These are phyloP conservation scores for Pleurotus citrinopileatus DNA, from an alignment of 768 basidiomycete genomes.

Conservation along the genomic window DNA sequence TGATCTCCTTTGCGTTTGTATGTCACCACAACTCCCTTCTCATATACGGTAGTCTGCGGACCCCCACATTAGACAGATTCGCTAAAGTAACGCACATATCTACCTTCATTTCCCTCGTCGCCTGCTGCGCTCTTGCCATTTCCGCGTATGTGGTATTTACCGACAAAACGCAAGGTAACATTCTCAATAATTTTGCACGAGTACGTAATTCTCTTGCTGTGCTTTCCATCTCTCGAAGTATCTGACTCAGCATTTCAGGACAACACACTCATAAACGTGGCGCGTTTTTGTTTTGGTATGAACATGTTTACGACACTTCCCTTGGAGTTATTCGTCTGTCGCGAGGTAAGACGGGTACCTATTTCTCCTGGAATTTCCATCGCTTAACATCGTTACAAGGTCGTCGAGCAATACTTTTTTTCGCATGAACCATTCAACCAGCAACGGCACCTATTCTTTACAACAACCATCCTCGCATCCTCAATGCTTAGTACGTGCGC, in stretches of 20 bases:
- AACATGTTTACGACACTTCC: slow-evolving; percentile 99
- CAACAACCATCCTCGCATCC: slow-evolving; percentile 75
- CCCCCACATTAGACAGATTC: slow-evolving; percentile 93
- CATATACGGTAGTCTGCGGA: slow-evolving; percentile 91
- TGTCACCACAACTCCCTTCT: slow-evolving; percentile 98
- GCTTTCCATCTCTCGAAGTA: neutral
- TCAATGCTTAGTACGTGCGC: slow-evolving; percentile 77
- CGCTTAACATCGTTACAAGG: slow-evolving; percentile 40
- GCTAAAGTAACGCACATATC: slow-evolving; percentile 91
- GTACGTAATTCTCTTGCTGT: slow-evolving; percentile 36
- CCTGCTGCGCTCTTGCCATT: slow-evolving; percentile 82
- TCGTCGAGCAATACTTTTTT: slow-evolving; percentile 96
- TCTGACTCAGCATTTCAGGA: slow-evolving; percentile 34
- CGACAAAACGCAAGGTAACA: slow-evolving; percentile 91
- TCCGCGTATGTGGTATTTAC: slow-evolving; percentile 90
- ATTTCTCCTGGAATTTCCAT: neutral
- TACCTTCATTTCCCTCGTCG: slow-evolving; percentile 76
- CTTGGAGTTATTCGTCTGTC: slow-evolving; percentile 93
- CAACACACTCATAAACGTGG: slow-evolving; percentile 92
- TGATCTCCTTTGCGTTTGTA: slow-evolving; percentile 95
- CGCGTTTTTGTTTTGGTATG: slow-evolving; percentile 88
- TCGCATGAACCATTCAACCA: slow-evolving; percentile 79
- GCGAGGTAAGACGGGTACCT: slow-evolving; percentile 61
- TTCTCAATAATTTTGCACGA: slow-evolving; percentile 89
- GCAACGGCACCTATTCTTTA: slow-evolving; percentile 88